Base-by-base conservation (phyloP, 805 yeast genomes). In the Kuraishia capsulata region DNA sequence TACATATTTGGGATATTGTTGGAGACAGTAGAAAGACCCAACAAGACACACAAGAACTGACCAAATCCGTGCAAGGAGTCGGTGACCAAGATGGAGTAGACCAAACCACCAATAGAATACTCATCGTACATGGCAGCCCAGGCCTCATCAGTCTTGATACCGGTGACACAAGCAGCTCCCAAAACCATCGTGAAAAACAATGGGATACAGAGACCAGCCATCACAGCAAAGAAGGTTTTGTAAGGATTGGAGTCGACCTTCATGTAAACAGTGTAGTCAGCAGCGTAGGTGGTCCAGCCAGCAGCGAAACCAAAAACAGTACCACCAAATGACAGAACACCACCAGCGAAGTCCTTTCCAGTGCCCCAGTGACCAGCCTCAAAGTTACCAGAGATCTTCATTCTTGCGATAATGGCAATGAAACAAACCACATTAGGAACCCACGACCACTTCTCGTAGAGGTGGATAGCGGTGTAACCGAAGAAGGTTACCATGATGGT, bases 1-100 rank as follows among this genome's bases (percentile, higher is more conserved):
- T 89, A 89, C 82, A 87, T 79, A 68, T 87, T 88, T 61, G 96
- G 96, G 59, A 88, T 77, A 66, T 87, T 88, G 71, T 86, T 87
- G 47, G 96, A 80, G 41, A 89, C 81, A 24, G 95, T 86, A 24
- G 96, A 85, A 47, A 89, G 63, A 14, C 95, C 86, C 46, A 89
- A 66, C 16, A 89, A 23, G 24, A 89, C 96, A 62, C 89, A 76
- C 61, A 89, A 79, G 70, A 89, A 87, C 59, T 85, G 80, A 45
- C 96, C 96, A 50, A 89, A 86, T 8, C 87, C 89, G 61, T 84
- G 89, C 43, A 87, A 69, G 4, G 95, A 81, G 56, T 88, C 73
- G 46, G 76, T 71, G 39, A 85, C 92, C 43, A 89, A 66, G 48
- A 89, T 72, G 38, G 80, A 81, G 57, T 77, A 87, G 37, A 85